phyloP scores from a whole-genome alignment of 2,329 filamentous ascomycete genomes.

The Paecilomyces formosus region DNA sequence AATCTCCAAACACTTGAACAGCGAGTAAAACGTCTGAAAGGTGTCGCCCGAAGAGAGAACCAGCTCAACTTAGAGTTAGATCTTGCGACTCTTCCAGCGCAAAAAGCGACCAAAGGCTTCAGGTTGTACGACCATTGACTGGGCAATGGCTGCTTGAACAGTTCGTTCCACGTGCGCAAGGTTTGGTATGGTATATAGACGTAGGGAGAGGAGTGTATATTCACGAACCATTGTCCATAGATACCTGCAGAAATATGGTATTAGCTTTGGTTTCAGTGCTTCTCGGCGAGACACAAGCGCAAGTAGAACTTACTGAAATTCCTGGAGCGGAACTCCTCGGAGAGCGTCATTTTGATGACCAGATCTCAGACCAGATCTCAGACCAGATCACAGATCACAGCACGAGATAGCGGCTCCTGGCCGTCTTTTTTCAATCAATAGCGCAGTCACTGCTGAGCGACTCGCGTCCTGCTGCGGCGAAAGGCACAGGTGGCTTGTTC shows the following conservation, averaged over 20 bases:
- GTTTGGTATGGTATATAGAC: not conserved
- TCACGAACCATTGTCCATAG: constrained; percentile 60
- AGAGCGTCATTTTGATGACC: constrained; percentile 46
- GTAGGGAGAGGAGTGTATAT: not conserved
- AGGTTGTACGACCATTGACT: not conserved
- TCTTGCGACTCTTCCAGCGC: not conserved
- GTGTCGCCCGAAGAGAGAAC: not conserved
- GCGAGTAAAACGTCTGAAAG: not conserved
- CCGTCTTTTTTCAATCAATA: not conserved
- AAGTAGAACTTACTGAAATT: constrained; percentile 54
- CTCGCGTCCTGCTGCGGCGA: not conserved
- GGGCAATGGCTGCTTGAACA: not conserved
- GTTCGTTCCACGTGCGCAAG: not conserved
- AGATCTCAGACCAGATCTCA: not conserved
- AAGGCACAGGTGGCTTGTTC: not conserved
- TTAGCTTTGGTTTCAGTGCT: constrained; percentile 1
- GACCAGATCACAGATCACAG: not conserved
- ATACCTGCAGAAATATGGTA: constrained; percentile 45
- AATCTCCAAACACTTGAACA: not conserved
- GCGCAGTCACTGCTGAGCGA: not conserved
- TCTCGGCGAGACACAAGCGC: constrained; percentile 4
- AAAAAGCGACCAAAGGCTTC: not conserved
- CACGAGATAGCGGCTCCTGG: not conserved
- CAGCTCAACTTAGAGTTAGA: not conserved
- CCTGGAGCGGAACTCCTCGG: constrained; percentile 56